Evolutionary conservation across 2,329 filamentous ascomycete genomes (phyloP).

Genomic region (Fusarium nelsonii): DNA sequence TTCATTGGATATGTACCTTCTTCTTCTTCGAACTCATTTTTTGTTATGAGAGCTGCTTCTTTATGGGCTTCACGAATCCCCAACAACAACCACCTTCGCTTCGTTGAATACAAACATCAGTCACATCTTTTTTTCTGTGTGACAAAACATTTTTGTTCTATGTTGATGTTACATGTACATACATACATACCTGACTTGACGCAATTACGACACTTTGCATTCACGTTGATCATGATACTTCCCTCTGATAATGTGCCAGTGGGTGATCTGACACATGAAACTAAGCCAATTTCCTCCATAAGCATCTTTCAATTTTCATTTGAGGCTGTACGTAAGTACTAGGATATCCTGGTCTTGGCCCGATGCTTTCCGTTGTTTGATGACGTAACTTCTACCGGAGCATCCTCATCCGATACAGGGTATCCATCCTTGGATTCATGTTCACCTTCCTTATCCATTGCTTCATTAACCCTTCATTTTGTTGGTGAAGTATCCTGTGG

Average conservation of each 20-base stretch:
- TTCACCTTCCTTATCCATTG: background rate
- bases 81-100: conserved; percentile 17
- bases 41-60: conserved; percentile 28
- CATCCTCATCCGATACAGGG: background rate
- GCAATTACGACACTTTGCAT: conserved; percentile 20
- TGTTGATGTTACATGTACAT: conserved; percentile 29
- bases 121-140: conserved; percentile 11
- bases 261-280: background rate
- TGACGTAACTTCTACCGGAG: background rate
- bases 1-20: conserved; percentile 38
- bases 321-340: background rate
- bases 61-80: conserved; percentile 26
- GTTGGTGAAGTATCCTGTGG: background rate
- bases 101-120: conserved; percentile 29
- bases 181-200: conserved; percentile 14
- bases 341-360: background rate
- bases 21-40: conserved; percentile 1
- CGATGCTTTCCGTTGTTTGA: background rate
- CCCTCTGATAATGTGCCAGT: background rate
- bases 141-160: conserved; percentile 9
- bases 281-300: background rate
- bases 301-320: background rate
- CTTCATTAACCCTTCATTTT: background rate
- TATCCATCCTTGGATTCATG: background rate
- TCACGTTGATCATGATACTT: background rate